A percentile compares a stretch with the other conserved stretches of the same genome.
Evolutionary conservation across 2,329 filamentous ascomycete species (phyloP).

Genomic region (Elsinoe australis): DNA sequence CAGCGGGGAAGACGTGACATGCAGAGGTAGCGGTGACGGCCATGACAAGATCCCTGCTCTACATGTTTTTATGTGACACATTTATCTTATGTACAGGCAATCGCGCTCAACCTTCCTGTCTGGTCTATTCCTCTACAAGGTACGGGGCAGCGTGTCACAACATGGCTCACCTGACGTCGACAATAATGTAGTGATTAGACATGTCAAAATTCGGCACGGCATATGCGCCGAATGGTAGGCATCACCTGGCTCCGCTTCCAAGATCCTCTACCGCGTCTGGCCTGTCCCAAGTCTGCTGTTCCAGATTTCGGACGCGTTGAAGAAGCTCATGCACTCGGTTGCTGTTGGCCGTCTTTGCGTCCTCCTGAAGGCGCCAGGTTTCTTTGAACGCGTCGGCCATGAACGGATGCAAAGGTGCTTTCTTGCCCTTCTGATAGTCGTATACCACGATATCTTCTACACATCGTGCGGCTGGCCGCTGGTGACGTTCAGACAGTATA

Average conservation of each 20-base stretch:
- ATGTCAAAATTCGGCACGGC: too few species aligned
- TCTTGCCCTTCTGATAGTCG: slow-evolving; percentile 57
- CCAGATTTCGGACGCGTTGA: slow-evolving; percentile 52
- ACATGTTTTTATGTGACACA: slow-evolving; percentile 6
- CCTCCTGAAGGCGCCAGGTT: slow-evolving; percentile 56
- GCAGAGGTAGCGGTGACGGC: slow-evolving; percentile 1
- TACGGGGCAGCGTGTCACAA: too few species aligned
- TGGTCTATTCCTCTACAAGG: too few species aligned
- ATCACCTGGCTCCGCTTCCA: not conserved
- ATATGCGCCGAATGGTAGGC: not conserved
- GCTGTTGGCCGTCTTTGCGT: slow-evolving; percentile 47
- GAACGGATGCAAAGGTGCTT: slow-evolving; percentile 51
- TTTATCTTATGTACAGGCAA: slow-evolving; percentile 1
- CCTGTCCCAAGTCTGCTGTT: slow-evolving; percentile 67
- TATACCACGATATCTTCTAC: slow-evolving; percentile 74
- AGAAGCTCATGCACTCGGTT: slow-evolving; percentile 51
- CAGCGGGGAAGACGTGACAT: not conserved
- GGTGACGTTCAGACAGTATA: slow-evolving; percentile 67
- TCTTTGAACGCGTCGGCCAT: slow-evolving; percentile 54
- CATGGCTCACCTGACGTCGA: slow-evolving; percentile 5
- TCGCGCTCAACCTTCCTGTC: too few species aligned
- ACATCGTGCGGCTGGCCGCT: slow-evolving; percentile 64
- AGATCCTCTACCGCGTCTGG: slow-evolving; percentile 55
- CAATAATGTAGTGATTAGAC: slow-evolving; percentile 5
- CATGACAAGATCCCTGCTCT: not conserved